Evolutionary conservation across 2,329 filamentous ascomycete genomes (phyloP).

Genomic region (Thelonectria rubi): DNA sequence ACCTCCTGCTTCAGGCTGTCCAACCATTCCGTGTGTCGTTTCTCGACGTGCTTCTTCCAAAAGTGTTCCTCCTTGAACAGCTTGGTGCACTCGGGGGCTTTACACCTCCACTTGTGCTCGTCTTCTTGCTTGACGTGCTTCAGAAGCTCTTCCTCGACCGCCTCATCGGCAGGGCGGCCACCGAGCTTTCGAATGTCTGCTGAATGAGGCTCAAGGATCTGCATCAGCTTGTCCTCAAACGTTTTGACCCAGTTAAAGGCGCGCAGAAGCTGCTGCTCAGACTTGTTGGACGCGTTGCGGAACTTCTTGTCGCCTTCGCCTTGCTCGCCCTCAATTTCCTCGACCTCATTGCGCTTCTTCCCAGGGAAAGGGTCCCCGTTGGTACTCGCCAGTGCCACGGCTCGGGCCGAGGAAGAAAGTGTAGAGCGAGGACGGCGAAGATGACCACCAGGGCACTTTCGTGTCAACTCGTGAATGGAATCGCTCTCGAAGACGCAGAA

Average conservation of each 20-base stretch:
- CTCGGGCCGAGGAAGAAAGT: conserved; percentile 82
- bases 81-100: conserved; percentile 94
- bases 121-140: conserved; percentile 98
- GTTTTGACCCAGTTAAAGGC: conserved; percentile 99
- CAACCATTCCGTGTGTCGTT: conserved; percentile 90
- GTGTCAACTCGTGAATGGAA: conserved; percentile 92
- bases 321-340: conserved; percentile 65
- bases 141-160: conserved; percentile 82
- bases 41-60: conserved; percentile 98
- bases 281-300: conserved; percentile 74
- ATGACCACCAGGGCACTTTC: conserved; percentile 98
- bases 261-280: conserved; percentile 89
- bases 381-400: conserved; percentile 85
- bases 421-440: conserved; percentile 89
- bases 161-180: conserved; percentile 86
- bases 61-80: conserved; percentile 97
- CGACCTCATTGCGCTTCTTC: conserved; percentile 76
- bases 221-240: conserved; percentile 94
- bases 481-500: conserved; percentile 99
- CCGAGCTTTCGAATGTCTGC: conserved; percentile 91
- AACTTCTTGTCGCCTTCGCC: conserved; percentile 74
- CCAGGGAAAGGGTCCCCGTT: conserved; percentile 83
- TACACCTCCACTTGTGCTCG: conserved; percentile 95
- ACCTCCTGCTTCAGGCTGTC: conserved; percentile 85
- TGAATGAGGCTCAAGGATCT: conserved; percentile 89